Evolutionary conservation across 2,329 filamentous ascomycete genomes (phyloP).

Genomic region (Venturia carpophila): DNA sequence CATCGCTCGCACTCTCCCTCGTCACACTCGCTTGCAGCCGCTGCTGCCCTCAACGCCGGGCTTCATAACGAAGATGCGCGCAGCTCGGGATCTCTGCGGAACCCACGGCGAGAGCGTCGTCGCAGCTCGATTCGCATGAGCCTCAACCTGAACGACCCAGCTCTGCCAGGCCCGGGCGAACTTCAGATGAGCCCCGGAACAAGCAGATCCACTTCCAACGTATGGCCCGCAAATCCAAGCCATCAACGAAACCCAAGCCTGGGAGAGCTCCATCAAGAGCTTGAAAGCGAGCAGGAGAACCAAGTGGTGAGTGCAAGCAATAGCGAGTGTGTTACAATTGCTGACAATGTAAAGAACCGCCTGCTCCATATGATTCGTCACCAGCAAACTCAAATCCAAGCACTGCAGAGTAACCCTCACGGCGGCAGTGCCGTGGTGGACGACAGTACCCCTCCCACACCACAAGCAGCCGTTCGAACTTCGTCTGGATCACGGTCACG

Average conservation of each 20-base stretch:
- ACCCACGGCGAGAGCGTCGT: conserved; percentile 36
- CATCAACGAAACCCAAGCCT: conserved; percentile 63
- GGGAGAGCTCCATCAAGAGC: conserved; percentile 69
- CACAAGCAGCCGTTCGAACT: conserved; percentile 35
- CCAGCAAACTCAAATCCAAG: conserved; percentile 63
- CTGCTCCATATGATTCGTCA: conserved; percentile 68
- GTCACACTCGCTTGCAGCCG: conserved; percentile 64
- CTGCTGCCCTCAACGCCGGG: conserved; percentile 69
- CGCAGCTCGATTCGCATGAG: conserved; percentile 65
- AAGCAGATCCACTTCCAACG: conserved; percentile 21
- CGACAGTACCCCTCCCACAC: conserved; percentile 43
- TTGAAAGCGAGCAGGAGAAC: conserved; percentile 71
- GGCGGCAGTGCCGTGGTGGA: conserved; percentile 42
- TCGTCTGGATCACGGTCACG: conserved; percentile 39
- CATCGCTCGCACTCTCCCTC: conserved; percentile 46
- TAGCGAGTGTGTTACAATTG: not conserved
- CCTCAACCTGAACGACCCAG: conserved; percentile 64
- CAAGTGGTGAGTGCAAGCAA: conserved; percentile 53
- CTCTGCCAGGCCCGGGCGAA: conserved; percentile 59
- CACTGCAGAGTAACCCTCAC: conserved; percentile 39
- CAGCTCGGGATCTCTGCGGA: conserved; percentile 40
- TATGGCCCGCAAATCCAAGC: conserved; percentile 28
- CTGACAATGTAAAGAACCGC: conserved; percentile 50
- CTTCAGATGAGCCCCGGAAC: conserved; percentile 44
- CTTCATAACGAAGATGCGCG: conserved; percentile 56